These are phyloP conservation scores for Populus hybrid DNA, from an alignment of 441 rosid genomes.

Conservation along the genomic window DNA sequence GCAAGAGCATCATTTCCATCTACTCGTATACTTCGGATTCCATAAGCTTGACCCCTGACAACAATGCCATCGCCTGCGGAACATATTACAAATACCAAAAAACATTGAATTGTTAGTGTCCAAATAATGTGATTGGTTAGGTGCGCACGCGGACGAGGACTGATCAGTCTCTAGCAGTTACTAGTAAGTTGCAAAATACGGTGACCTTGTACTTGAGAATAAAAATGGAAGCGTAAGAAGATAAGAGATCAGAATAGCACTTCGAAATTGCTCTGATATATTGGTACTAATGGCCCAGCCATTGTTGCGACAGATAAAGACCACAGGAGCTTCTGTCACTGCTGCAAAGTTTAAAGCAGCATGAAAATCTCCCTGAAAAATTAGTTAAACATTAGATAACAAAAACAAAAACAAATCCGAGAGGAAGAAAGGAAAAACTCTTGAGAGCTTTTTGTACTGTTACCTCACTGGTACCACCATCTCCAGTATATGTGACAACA, in stretches of 20 bases:
- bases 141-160: not conserved
- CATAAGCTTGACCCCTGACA: constrained; percentile 79
- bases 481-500: constrained; percentile 70
- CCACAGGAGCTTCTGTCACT: constrained; percentile 76
- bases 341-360: constrained; percentile 90
- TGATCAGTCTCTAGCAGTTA: too few relatives aligned
- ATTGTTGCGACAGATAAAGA: constrained; percentile 88
- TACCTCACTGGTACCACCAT: constrained; percentile 91
- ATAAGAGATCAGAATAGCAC: constrained; percentile 29
- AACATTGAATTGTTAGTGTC: not conserved
- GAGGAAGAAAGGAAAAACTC: not conserved
- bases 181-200: not conserved
- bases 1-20: constrained; percentile 96
- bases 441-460: not conserved
- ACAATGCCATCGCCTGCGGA: constrained; percentile 80
- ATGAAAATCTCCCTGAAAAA: constrained; percentile 85
- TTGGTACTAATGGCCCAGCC: constrained; percentile 99
- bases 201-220: not conserved
- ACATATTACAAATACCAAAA: not conserved
- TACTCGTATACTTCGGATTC: constrained; percentile 79
- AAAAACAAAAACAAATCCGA: not conserved
- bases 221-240: not conserved
- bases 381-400: not conserved
- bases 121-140: not conserved
- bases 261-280: constrained; percentile 78